Evolutionary conservation across 2,329 filamentous ascomycete species (phyloP).

Genomic region (Huntiella decipiens): DNA sequence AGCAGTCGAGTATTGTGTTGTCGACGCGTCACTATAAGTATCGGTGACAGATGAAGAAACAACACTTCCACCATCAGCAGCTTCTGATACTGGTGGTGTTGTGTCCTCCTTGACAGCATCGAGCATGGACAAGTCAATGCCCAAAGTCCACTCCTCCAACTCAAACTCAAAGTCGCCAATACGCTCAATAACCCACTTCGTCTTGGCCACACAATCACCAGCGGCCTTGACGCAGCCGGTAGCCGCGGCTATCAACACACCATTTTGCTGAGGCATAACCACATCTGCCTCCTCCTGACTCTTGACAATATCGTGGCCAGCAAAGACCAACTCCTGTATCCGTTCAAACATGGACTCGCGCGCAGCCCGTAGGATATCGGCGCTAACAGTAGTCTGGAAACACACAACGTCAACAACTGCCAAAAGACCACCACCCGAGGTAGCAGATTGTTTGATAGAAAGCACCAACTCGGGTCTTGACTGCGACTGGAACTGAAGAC

Average conservation of each 20-base stretch:
- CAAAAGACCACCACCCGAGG: slow-evolving; percentile 62
- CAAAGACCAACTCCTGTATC: slow-evolving; percentile 61
- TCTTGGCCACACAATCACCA: slow-evolving; percentile 77
- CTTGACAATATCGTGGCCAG: slow-evolving; percentile 61
- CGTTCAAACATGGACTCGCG: slow-evolving; percentile 61
- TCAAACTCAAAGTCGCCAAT: slow-evolving; percentile 87
- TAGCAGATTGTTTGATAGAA: slow-evolving; percentile 67
- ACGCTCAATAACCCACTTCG: slow-evolving; percentile 66
- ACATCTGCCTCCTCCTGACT: slow-evolving; percentile 54
- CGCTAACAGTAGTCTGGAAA: slow-evolving; percentile 52
- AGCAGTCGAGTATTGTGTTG: slow-evolving; percentile 18
- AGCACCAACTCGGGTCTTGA: slow-evolving; percentile 66
- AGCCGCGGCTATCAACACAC: slow-evolving; percentile 54
- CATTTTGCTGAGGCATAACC: slow-evolving; percentile 63
- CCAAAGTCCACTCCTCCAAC: slow-evolving; percentile 35
- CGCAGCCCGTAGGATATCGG: slow-evolving; percentile 45
- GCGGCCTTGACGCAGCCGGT: slow-evolving; percentile 78
- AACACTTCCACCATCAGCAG: slow-evolving; percentile 14
- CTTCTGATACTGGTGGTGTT: not conserved
- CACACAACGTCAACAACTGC: slow-evolving; percentile 67
- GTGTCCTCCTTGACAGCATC: slow-evolving; percentile 22
- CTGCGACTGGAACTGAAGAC: slow-evolving; percentile 77
- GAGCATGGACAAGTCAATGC: slow-evolving; percentile 35
- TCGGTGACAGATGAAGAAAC: not conserved
- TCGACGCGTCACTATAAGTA: not conserved